These are phyloP conservation scores for Exserohilum turcica DNA, from an alignment of 2,329 filamentous ascomycete genomes.

Conservation along the genomic window DNA sequence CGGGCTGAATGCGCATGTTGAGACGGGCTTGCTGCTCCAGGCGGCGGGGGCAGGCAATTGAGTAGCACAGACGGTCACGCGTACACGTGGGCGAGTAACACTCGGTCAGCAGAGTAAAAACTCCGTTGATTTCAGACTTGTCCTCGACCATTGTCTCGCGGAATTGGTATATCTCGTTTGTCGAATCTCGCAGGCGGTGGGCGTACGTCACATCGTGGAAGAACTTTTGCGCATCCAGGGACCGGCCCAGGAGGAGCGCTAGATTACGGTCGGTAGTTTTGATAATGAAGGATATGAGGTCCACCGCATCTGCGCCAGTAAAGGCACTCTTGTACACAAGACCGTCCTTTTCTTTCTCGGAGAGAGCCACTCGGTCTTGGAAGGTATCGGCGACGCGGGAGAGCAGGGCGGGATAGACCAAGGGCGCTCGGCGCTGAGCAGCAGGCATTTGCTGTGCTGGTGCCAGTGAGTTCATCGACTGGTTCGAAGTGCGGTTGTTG, in stretches of 20 bases:
- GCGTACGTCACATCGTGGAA: conserved; percentile 99
- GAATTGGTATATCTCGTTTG: conserved; percentile 95
- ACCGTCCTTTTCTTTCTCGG: conserved; percentile 94
- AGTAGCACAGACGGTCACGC: conserved; percentile 93
- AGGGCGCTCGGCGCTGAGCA: conserved; percentile 67
- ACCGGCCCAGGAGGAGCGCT: conserved; percentile 85
- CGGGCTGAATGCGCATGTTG: conserved; percentile 90
- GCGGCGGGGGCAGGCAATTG: conserved; percentile 91
- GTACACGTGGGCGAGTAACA: conserved; percentile 99
- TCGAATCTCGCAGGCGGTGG: conserved; percentile 91
- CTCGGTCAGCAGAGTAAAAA: conserved; percentile 94
- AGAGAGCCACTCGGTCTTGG: conserved; percentile 81
- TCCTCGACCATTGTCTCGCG: conserved; percentile 89
- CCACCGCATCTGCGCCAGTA: conserved; percentile 92
- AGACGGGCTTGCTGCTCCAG: conserved; percentile 93
- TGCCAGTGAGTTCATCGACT: conserved; percentile 48
- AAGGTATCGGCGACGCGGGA: conserved; percentile 95
- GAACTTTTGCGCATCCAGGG: conserved; percentile 96
- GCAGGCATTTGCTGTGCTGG: conserved; percentile 53
- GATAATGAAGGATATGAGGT: conserved; percentile 95
- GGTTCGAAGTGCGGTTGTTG: conserved; percentile 47
- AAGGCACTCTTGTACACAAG: conserved; percentile 97
- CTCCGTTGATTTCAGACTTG: conserved; percentile 84
- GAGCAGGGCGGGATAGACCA: conserved; percentile 91
- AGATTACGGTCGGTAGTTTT: conserved; percentile 95